Conservation (phyloP, 2,329 filamentous ascomycete species). For the Didymella arachidicola region DNA sequence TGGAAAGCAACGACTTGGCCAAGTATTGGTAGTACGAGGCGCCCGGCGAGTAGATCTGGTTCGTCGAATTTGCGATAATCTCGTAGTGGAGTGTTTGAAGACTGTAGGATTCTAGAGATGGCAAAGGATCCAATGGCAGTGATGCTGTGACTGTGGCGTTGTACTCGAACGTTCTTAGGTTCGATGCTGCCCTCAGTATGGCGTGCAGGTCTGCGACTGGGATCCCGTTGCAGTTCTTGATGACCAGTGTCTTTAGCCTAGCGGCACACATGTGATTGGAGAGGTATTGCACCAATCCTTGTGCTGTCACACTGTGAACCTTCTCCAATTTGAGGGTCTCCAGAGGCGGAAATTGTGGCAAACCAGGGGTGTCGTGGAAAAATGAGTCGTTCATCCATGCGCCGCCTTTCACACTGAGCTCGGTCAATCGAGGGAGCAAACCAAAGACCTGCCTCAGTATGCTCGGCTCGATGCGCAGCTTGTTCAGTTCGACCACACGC, state of each 20-base stretch:
- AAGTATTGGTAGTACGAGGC: slow-evolving; percentile 84
- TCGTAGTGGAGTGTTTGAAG: slow-evolving; percentile 82
- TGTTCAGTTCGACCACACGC: slow-evolving; percentile 75
- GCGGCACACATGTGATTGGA: slow-evolving; percentile 63
- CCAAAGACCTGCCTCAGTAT: slow-evolving; percentile 75
- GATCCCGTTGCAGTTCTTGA: slow-evolving; percentile 74
- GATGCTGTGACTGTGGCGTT: slow-evolving; percentile 63
- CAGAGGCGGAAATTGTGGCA: slow-evolving; percentile 77
- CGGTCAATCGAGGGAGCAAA: slow-evolving; percentile 70
- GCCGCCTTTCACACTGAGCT: slow-evolving; percentile 76
- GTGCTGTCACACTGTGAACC: slow-evolving; percentile 73
- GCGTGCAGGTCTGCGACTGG: slow-evolving; percentile 67
- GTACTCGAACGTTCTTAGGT: slow-evolving; percentile 66
- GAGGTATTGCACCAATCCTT: slow-evolving; percentile 75
- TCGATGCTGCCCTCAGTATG: slow-evolving; percentile 65
- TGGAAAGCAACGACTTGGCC: slow-evolving; percentile 79
- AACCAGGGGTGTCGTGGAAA: slow-evolving; percentile 70
- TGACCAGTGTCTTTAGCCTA: slow-evolving; percentile 70
- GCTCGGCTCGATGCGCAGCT: slow-evolving; percentile 72
- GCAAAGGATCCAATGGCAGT: slow-evolving; percentile 65
- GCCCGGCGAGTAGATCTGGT: slow-evolving; percentile 62
- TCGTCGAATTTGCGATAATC: slow-evolving; percentile 70
- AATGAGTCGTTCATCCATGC: slow-evolving; percentile 77
- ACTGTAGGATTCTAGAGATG: slow-evolving; percentile 71
- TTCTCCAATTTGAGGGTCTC: slow-evolving; percentile 76